These are phyloP conservation scores for Zasmidium cellare DNA, from an alignment of 2,329 filamentous ascomycete genomes.

Conservation along the genomic window DNA sequence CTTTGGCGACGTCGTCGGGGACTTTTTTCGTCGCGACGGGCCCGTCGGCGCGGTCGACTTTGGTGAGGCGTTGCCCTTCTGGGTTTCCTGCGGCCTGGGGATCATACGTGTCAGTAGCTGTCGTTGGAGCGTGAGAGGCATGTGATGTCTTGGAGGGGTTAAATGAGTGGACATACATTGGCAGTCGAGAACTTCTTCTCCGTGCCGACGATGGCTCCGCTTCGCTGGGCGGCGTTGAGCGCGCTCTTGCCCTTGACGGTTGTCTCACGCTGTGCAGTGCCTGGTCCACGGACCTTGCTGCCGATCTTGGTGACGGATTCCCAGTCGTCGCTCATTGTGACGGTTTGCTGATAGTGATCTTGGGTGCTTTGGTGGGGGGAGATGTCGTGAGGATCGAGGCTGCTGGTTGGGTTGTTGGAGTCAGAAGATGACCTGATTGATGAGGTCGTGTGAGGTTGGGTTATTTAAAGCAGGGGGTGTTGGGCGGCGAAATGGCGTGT, in stretches of 20 bases:
- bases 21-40: constrained; percentile 97
- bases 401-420: not conserved
- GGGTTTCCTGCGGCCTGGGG: constrained; percentile 36
- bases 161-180: constrained; percentile 66
- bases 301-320: constrained; percentile 90
- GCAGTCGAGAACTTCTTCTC: constrained; percentile 87
- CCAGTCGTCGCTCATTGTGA: constrained; percentile 67
- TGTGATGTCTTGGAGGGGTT: not conserved
- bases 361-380: not conserved
- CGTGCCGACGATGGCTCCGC: constrained; percentile 72
- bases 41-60: constrained; percentile 95
- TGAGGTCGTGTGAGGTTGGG: not conserved
- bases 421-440: not conserved
- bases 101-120: too few relatives aligned
- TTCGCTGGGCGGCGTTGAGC: constrained; percentile 85
- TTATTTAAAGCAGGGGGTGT: not conserved
- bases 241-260: constrained; percentile 82
- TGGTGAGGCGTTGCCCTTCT: constrained; percentile 94
- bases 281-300: constrained; percentile 72
- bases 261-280: constrained; percentile 71
- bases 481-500: not conserved
- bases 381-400: not conserved
- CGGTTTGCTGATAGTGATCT: constrained; percentile 1
- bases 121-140: too few relatives aligned
- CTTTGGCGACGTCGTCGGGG: constrained; percentile 75